Base-by-base conservation (phyloP, 2,329 filamentous ascomycete species). In the Aureobasidium pullulans region DNA sequence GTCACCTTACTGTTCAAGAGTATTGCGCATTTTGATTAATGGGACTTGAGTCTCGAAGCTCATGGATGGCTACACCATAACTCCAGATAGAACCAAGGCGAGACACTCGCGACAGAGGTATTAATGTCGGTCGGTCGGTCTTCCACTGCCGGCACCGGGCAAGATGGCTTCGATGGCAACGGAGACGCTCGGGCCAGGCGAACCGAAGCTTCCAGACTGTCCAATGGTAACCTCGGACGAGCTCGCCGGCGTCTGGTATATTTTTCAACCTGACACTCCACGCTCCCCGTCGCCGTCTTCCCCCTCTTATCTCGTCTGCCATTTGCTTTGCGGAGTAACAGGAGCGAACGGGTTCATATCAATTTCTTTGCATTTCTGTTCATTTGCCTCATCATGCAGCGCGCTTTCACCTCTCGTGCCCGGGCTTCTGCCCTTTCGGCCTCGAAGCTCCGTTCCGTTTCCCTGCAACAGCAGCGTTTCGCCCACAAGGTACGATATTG, bases 391-490 rank as follows among this genome's bases (percentile, higher is more conserved):
- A 56, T 43, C 62, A 99, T 99, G 94, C 94, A 99, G 84, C 90
- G 94, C 78, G 91, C 91, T 79, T 84, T 99, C 73, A 85, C 89
- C 74, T 90, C 89, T 69, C 82, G 84, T 74, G 81, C 88, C 71
- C 83, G 90, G 80, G 86, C 90, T 73, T 89, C 90, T 68, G 85
- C 87, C 81, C 85, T 93, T 69, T 87, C 85, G 65, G 83, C 87
- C 64, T 77, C 80, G 65, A 72, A 74, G 67, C 70, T 76, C 63
- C 67, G 71, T 59, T 75, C 78, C 66, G 76, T 74, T 70, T 75
- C 81, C 74, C 81, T 90, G 68, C 90, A 96, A 77, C 93, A 97
- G 81, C 85, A 96, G 76, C 85, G 94, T 74, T 99, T 96, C 75
- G 90, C 93, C 67, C 93, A 97, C 84, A 97, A 97, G 90, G 91